Evolutionary conservation across 139 green algal genomes (phyloP), one percentile per base, ranked within the genome.

Genomic region (Chlamydomonas sp.): DNA sequence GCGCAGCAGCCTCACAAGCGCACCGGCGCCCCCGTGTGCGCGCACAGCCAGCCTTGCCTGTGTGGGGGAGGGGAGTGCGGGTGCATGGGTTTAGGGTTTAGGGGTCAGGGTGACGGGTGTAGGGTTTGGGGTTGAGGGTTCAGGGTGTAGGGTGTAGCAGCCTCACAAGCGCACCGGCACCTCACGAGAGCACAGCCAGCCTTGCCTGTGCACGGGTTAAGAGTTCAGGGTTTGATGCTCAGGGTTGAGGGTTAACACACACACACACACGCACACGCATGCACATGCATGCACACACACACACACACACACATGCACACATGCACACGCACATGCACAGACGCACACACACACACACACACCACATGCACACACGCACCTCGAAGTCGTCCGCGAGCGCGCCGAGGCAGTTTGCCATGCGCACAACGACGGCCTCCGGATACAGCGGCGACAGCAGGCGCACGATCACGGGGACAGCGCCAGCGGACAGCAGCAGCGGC

Each of bases 1-100:
- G 6, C 75, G 75, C 65, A 81, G 70, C 65, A 81, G 65, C 8
- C 75, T 70, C 48, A 81, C 75, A 48, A 81, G 70, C 24, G 75
- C 75, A 16, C 75, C 75, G 10, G 76, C 65, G 24, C 75, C 75
- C 20, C n/a, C n/a, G n/a, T n/a, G n/a, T n/a, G n/a, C n/a, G n/a
- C n/a, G n/a, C n/a, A n/a, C n/a, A n/a, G n/a, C n/a, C n/a, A n/a
- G n/a, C n/a, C n/a, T n/a, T n/a, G n/a, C n/a, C n/a, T n/a, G n/a
- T n/a, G n/a, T n/a, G n/a, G n/a, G n/a, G n/a, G n/a, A n/a, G n/a
- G n/a, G n/a, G n/a, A n/a, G n/a, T n/a, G n/a, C n/a, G n/a, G n/a
- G n/a, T n/a, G n/a, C n/a, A n/a, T n/a, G n/a, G n/a, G n/a, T n/a
- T n/a, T n/a, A n/a, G n/a, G n/a, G n/a, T n/a, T n/a, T n/a, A n/a